Conservation (phyloP, 192 early-diverging fungal species). For the Obelidium mucronatum region DNA sequence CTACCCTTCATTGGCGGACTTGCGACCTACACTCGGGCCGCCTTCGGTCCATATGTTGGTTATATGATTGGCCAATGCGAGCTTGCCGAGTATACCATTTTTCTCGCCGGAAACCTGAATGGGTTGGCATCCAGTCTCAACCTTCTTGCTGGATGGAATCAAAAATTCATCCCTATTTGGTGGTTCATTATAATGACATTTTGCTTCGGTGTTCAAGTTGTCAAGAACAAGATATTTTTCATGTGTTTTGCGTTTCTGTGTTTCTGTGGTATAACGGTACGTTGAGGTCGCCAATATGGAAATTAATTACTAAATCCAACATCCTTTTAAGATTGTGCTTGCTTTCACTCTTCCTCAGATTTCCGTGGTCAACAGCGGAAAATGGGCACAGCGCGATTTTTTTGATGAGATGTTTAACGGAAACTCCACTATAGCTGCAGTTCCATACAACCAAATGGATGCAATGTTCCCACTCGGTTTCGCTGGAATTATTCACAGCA, state of each 20-base stretch:
- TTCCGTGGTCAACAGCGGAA: neutral
- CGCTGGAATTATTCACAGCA: neutral
- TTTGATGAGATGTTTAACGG: slow-evolving; percentile 4
- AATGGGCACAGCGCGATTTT: neutral
- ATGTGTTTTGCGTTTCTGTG: neutral
- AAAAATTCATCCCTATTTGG: neutral
- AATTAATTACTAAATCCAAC: neutral
- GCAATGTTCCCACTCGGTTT: slow-evolving; percentile 21
- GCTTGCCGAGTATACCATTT: slow-evolving; percentile 14
- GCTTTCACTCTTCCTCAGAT: neutral
- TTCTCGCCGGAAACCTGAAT: neutral
- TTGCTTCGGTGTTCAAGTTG: neutral
- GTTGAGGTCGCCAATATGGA: neutral
- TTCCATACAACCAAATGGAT: neutral
- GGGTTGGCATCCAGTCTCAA: neutral
- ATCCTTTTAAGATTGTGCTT: neutral
- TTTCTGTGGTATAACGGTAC: neutral
- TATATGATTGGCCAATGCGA: slow-evolving; percentile 24
- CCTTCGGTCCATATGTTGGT: slow-evolving; percentile 34
- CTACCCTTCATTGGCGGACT: slow-evolving; percentile 30
- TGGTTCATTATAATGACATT: slow-evolving; percentile 9
- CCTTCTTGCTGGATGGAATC: neutral
- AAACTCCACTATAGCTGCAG: neutral
- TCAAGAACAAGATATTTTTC: neutral
- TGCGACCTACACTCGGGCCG: slow-evolving; percentile 19